phyloP scores from a whole-genome alignment of 2,329 filamentous ascomycete genomes.

The Rasamsonia emersonii region DNA sequence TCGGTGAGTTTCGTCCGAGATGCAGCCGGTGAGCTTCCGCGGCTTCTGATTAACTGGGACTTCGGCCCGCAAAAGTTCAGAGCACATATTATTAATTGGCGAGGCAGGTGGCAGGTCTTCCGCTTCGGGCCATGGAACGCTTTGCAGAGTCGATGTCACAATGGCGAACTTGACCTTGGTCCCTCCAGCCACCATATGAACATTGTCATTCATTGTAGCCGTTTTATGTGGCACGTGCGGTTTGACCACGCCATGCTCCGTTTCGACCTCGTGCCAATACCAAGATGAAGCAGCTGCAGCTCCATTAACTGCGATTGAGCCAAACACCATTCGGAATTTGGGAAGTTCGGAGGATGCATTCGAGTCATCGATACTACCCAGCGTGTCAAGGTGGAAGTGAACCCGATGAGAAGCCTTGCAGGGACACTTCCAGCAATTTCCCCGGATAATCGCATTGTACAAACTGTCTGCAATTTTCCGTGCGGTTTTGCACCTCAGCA shows the following conservation, averaged over 20 bases:
- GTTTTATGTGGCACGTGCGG: background rate
- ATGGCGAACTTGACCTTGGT: conserved; percentile 4
- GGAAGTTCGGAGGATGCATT: background rate
- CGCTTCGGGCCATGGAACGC: no score
- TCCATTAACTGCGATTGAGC: no score
- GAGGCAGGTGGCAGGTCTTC: no score
- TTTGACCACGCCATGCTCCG: background rate
- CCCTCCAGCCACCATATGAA: background rate
- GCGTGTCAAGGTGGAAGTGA: conserved; percentile 1
- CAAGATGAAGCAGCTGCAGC: background rate
- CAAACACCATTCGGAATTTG: conserved; percentile 1
- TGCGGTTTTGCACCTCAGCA: background rate
- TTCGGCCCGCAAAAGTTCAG: background rate
- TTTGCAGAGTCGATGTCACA: no score
- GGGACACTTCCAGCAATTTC: conserved; percentile 7
- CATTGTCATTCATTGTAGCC: no score
- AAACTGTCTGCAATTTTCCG: conserved; percentile 4
- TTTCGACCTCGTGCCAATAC: conserved; percentile 4
- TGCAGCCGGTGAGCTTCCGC: background rate
- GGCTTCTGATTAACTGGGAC: background rate
- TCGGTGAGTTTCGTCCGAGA: background rate
- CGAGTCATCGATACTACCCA: background rate
- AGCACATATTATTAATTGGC: no score
- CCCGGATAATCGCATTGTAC: conserved; percentile 4
- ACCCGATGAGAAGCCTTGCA: conserved; percentile 3